These are phyloP conservation scores for Aspergillus nidulans DNA, from an alignment of 495 filamentous ascomycete species.

Conservation along the genomic window DNA sequence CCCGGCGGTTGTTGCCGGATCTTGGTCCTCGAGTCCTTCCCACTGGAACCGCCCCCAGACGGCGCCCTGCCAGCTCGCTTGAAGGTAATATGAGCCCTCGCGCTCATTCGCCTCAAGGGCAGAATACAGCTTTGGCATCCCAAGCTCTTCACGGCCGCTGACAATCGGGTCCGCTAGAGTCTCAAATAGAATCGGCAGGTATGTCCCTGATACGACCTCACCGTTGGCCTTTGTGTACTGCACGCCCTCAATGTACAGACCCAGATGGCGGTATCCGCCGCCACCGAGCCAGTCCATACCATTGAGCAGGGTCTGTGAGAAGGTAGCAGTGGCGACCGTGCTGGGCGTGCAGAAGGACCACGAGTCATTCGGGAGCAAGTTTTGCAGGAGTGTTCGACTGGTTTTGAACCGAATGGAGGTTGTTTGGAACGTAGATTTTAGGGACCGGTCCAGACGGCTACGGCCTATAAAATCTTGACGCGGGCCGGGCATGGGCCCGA, in stretches of 20 bases:
- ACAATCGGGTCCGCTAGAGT: constrained; percentile 49
- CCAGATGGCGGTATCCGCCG: constrained; percentile 50
- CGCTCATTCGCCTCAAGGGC: constrained; percentile 41
- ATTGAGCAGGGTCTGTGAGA: constrained; percentile 43
- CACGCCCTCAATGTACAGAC: constrained; percentile 55
- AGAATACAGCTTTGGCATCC: constrained; percentile 52
- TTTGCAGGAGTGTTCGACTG: constrained; percentile 53
- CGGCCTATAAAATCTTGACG: constrained; percentile 36
- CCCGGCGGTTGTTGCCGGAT: constrained; percentile 21
- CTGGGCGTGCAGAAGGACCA: constrained; percentile 44
- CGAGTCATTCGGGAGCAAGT: constrained; percentile 42
- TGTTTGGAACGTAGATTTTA: constrained; percentile 43
- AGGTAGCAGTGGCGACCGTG: constrained; percentile 48
- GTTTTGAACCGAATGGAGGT: constrained; percentile 55
- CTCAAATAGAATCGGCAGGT: constrained; percentile 53
- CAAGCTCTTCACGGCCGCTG: constrained; percentile 51
- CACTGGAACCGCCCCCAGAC: constrained; percentile 39
- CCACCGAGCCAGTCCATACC: constrained; percentile 55
- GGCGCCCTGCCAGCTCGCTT: constrained; percentile 45
- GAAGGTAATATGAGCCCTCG: constrained; percentile 32
- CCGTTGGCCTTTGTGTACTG: constrained; percentile 50
- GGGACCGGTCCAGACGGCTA: constrained; percentile 18
- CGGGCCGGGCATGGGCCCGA: constrained; percentile 54
- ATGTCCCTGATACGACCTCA: constrained; percentile 42
- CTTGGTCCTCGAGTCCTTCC: constrained; percentile 34